Evolutionary conservation across 805 yeast species (phyloP), one percentile per base, ranked within the genome.

Genomic region (Metschnikowia vanudenii): DNA sequence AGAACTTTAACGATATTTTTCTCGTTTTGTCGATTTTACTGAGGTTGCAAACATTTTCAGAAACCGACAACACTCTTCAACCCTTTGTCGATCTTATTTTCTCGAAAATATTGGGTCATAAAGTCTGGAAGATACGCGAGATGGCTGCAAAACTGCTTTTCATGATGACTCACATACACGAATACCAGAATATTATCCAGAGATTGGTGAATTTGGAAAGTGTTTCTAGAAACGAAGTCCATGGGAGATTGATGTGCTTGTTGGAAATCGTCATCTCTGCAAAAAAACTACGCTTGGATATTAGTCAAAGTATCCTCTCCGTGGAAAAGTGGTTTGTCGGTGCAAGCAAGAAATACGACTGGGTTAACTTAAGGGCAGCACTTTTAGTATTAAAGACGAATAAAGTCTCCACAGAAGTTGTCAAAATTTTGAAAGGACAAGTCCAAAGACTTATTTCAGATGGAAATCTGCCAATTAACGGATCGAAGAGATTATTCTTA

Each of bases 71-170:
- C 18, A 84, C 80, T 0, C 59, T 85, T 40, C 65, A 64, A 7
- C 79, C 70, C 5, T 85, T 89, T 56, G 65, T 71, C 54, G 69
- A 20, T 43, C 57, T 16, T 75, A 40, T 63, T 12, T 22, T 36
- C 6, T 22, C 41, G 13, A 31, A 44, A 4, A 56, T 84, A 51
- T 65, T 91, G 26, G 68, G 69, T 0, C 78, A 80, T 49, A 64
- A 64, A 36, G 69, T 75, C 45, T 92, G 96, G 96, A 89, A 89
- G 56, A 76, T 94, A 8, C 76, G 99, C 51, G 97, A 91, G 59
- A 79, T 88, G 79, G 86, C 96, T 0, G 88, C 96, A 0, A 74
- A 82, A 58, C 79, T 89, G 4, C 57, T 88, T 1, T 78, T 84
- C 0, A 66, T 83, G 0, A 62, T 84, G 39, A 61, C 78, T 12